Percentiles rank a stretch among this genome's conserved stretches.
Evolutionary conservation across 345 rosid species (phyloP).

Genomic region (Murraya paniculata): DNA sequence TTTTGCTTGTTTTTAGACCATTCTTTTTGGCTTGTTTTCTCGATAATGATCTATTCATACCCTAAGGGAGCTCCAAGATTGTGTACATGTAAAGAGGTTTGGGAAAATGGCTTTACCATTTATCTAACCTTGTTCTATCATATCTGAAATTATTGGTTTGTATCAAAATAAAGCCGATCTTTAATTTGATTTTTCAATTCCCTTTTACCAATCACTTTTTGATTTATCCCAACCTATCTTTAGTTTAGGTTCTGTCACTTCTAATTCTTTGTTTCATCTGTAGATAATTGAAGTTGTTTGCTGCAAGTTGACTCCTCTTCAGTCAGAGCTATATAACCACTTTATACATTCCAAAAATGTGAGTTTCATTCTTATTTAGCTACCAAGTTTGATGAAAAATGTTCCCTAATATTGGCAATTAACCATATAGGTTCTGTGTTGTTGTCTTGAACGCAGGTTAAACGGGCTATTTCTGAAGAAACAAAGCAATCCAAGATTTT

Average conservation of each 20-base stretch:
- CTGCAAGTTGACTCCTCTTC: conserved; percentile 95
- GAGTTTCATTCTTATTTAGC: conserved; percentile 26
- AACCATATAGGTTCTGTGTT: conserved; percentile 3
- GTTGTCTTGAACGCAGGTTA: conserved; percentile 53
- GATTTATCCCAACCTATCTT: neutral
- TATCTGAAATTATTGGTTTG: neutral
- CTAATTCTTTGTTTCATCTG: conserved; percentile 29
- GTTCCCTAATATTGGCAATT: neutral
- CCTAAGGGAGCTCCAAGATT: neutral
- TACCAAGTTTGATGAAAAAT: neutral
- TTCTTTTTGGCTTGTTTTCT: neutral
- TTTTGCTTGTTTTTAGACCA: neutral
- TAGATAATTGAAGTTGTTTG: conserved; percentile 99
- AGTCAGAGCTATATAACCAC: conserved; percentile 78
- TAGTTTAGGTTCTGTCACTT: neutral
- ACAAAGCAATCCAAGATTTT: conserved; percentile 83
- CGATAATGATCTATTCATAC: neutral
- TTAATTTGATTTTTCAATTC: neutral
- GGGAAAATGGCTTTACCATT: neutral
- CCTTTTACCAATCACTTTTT: neutral
- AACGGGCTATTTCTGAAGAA: conserved; percentile 74
- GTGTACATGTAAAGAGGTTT: neutral
- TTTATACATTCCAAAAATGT: conserved; percentile 97
- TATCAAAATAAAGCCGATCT: neutral
- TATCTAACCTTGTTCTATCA: neutral